These are phyloP conservation scores for Pugionium dolabratum DNA, from an alignment of 345 rosid species.

Conservation along the genomic window DNA sequence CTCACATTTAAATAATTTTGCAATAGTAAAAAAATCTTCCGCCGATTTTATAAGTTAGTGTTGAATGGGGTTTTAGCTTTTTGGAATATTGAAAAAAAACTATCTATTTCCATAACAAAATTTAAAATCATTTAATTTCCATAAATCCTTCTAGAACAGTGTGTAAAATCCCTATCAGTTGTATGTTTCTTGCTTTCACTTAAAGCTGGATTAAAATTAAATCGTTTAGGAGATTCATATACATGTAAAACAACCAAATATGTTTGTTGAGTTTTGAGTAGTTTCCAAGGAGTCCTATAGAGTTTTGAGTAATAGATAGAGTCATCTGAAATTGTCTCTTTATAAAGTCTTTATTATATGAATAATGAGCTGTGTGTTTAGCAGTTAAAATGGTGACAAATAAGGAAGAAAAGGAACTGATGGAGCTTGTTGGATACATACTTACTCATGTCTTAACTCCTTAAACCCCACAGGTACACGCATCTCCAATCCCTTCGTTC, in stretches of 20 bases:
- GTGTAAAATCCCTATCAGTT: background rate
- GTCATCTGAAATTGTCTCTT: conserved; percentile 19
- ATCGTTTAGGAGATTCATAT: too few species aligned
- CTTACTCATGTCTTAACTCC: conserved; percentile 55
- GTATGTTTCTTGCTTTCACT: background rate
- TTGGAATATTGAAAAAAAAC: background rate
- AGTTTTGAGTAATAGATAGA: background rate
- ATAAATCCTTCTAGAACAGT: background rate
- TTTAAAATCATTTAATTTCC: background rate
- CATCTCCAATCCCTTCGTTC: conserved; percentile 17
- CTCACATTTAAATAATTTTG: background rate
- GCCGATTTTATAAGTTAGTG: background rate
- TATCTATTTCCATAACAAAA: background rate
- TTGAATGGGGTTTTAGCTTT: background rate
- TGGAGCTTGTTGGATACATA: conserved; percentile 54
- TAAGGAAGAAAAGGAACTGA: conserved; percentile 56
- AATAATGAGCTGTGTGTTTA: conserved; percentile 23
- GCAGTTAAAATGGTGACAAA: conserved; percentile 70
- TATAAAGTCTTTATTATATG: background rate
- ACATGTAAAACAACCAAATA: conserved; percentile 14
- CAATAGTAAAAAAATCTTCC: background rate
- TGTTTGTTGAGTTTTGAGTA: conserved; percentile 37
- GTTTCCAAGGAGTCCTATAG: conserved; percentile 26
- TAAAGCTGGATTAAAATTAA: too few species aligned
- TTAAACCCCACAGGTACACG: conserved; percentile 39